Percentiles rank a stretch among this genome's conserved stretches.
These are phyloP conservation scores for Fistulinella cinereoalba DNA, from an alignment of 1,284 basidiomycete genomes.

Conservation along the genomic window DNA sequence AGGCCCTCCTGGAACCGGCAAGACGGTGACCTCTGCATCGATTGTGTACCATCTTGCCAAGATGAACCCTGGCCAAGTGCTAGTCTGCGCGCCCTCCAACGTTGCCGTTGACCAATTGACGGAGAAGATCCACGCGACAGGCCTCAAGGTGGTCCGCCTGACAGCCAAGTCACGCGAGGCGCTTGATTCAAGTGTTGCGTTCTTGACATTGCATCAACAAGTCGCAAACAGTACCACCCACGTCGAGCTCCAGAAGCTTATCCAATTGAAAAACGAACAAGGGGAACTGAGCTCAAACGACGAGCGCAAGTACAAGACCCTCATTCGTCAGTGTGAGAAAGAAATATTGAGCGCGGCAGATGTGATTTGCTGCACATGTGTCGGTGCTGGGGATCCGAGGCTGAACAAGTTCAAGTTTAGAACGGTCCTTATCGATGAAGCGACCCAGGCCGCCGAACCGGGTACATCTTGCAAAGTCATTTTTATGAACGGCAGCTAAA, in stretches of 20 bases:
- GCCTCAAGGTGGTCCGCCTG: conserved; percentile 95
- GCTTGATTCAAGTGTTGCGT: conserved; percentile 88
- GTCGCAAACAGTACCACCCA: conserved; percentile 95
- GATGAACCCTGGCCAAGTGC: conserved; percentile 99
- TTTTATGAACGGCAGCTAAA: conserved; percentile 1
- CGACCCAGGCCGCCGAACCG: conserved; percentile 97
- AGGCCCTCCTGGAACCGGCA: conserved; percentile 98
- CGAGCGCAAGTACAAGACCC: conserved; percentile 95
- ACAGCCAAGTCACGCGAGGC: conserved; percentile 98
- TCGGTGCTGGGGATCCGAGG: conserved; percentile 95
- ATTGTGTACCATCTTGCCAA: conserved; percentile 98
- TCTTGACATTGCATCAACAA: conserved; percentile 96
- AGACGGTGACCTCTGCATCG: conserved; percentile 99
- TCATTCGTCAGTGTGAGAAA: conserved; percentile 94
- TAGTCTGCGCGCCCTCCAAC: conserved; percentile 98
- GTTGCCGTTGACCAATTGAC: conserved; percentile 99
- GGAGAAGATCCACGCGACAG: conserved; percentile 97
- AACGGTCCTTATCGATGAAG: conserved; percentile 98
- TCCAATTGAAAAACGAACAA: conserved; percentile 95
- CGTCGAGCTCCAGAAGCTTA: conserved; percentile 95
- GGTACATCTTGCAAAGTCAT: conserved; percentile 52
- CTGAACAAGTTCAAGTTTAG: conserved; percentile 96
- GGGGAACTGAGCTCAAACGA: conserved; percentile 96
- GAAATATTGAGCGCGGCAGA: conserved; percentile 95
- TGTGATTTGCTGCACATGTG: conserved; percentile 98